Percentiles rank a stretch among this genome's conserved stretches.
phyloP scores from a whole-genome alignment of 2,329 filamentous ascomycete genomes.

The Incumbomyces delicatus region DNA sequence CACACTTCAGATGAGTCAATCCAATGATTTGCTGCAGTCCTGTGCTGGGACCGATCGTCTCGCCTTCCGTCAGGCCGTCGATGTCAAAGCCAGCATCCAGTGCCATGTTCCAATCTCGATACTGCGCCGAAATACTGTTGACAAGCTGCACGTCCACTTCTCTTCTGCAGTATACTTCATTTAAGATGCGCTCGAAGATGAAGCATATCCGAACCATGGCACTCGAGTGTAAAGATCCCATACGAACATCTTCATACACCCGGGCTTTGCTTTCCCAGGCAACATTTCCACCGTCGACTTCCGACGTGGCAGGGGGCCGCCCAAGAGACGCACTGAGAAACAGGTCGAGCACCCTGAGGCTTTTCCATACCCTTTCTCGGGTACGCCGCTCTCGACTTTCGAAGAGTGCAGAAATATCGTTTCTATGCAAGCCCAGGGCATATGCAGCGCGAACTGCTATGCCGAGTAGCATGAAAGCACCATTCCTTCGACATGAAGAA shows the following conservation, averaged over 20 bases:
- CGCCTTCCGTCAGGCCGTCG: slow-evolving; percentile 30
- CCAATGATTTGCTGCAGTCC: slow-evolving; percentile 30
- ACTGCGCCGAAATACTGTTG: slow-evolving; percentile 33
- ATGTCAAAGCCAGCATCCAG: slow-evolving; percentile 38
- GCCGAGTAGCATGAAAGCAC: slow-evolving; percentile 43
- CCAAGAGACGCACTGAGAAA: slow-evolving; percentile 43
- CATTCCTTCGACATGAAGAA: slow-evolving; percentile 42
- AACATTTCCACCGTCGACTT: slow-evolving; percentile 32
- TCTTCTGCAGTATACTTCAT: slow-evolving; percentile 34
- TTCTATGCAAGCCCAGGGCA: slow-evolving; percentile 43
- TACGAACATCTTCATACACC: slow-evolving; percentile 32
- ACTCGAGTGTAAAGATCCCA: slow-evolving; percentile 29
- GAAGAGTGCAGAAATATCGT: slow-evolving; percentile 43
- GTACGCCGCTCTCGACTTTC: slow-evolving; percentile 32
- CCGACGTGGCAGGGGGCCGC: slow-evolving; percentile 44
- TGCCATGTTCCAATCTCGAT: slow-evolving; percentile 32
- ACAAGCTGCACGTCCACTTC: slow-evolving; percentile 34
- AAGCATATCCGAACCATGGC: slow-evolving; percentile 37
- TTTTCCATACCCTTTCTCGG: slow-evolving; percentile 44
- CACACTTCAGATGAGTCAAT: slow-evolving; percentile 41
- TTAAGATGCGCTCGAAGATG: slow-evolving; percentile 34
- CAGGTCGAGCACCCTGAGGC: slow-evolving; percentile 42
- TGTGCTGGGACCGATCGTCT: slow-evolving; percentile 22
- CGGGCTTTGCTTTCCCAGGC: slow-evolving; percentile 18
- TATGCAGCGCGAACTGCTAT: slow-evolving; percentile 44